phyloP scores from a whole-genome alignment of 139 green algal genomes.

The Axilococcus clingmanii region DNA sequence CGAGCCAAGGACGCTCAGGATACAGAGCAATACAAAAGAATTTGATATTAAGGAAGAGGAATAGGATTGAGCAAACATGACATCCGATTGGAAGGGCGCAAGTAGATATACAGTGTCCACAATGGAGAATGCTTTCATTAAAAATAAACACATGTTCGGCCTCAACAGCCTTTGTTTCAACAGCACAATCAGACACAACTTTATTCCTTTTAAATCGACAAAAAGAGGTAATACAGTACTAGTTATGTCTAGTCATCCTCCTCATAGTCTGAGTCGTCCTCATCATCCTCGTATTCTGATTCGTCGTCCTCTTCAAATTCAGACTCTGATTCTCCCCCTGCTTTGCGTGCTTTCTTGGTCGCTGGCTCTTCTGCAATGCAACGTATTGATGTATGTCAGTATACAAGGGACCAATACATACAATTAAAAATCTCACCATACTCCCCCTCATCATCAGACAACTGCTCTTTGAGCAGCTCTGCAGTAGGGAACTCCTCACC shows the following conservation, averaged over 20 bases:
- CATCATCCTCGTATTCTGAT: conserved; percentile 13
- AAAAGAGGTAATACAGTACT: no score
- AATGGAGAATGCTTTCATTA: no score
- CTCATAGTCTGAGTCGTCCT: conserved; percentile 19
- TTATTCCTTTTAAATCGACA: no score
- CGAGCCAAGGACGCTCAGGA: no score
- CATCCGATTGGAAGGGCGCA: no score
- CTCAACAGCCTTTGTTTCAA: no score
- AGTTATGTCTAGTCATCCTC: neutral
- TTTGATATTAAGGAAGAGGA: no score
- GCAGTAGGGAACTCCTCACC: conserved; percentile 6
- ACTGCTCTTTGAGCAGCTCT: conserved; percentile 3
- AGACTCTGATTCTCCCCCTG: conserved; percentile 22
- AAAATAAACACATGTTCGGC: no score
- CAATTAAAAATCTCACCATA: neutral
- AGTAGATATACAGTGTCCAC: no score
- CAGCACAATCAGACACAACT: no score
- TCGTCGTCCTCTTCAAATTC: conserved; percentile 24
- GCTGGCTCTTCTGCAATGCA: conserved; percentile 2
- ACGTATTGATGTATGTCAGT: neutral
- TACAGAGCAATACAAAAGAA: no score
- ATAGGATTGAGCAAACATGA: no score
- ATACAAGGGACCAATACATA: neutral
- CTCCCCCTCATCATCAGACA: conserved; percentile 9
- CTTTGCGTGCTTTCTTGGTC: conserved; percentile 4